Percentiles rank a stretch among this genome's conserved stretches.
Evolutionary conservation across 129 eudicot genomes (phyloP).

Genomic region (Heracleum sosnowskyi): DNA sequence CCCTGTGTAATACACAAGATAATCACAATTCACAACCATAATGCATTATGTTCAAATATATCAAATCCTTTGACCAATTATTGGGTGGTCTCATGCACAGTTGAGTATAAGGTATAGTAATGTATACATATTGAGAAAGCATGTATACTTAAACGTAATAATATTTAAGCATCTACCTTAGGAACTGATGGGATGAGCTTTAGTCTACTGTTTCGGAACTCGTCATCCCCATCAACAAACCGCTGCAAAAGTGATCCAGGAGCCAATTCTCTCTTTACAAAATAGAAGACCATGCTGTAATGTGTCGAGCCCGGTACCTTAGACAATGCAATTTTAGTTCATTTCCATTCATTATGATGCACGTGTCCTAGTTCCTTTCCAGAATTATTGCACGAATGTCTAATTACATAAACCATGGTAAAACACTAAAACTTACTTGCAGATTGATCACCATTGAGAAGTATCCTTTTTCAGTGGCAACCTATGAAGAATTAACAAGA

Average conservation of each 20-base stretch:
- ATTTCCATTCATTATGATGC: conserved; percentile 6
- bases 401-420: conserved; percentile 2
- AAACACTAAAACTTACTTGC: conserved; percentile 91
- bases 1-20: conserved; percentile 44
- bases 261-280: conserved; percentile 56
- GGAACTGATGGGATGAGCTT: conserved; percentile 96
- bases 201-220: conserved; percentile 88
- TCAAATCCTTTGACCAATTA: not conserved
- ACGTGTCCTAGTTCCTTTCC: not conserved
- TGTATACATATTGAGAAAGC: not conserved
- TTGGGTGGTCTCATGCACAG: not conserved
- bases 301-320: conserved; percentile 94
- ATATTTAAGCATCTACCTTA: conserved; percentile 37
- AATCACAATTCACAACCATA: not conserved
- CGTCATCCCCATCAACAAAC: conserved; percentile 98
- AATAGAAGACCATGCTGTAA: conserved; percentile 95
- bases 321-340: conserved; percentile 13
- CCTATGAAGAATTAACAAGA: conserved; percentile 34
- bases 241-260: conserved; percentile 87
- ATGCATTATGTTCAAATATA: not conserved
- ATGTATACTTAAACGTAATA: not conserved
- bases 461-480: conserved; percentile 86
- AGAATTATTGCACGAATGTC: too few relatives aligned
- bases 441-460: conserved; percentile 77
- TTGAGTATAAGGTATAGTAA: not conserved